Base-by-base conservation (phyloP, 352 stramenopile species). In the Phytophthora boehmeriae region DNA sequence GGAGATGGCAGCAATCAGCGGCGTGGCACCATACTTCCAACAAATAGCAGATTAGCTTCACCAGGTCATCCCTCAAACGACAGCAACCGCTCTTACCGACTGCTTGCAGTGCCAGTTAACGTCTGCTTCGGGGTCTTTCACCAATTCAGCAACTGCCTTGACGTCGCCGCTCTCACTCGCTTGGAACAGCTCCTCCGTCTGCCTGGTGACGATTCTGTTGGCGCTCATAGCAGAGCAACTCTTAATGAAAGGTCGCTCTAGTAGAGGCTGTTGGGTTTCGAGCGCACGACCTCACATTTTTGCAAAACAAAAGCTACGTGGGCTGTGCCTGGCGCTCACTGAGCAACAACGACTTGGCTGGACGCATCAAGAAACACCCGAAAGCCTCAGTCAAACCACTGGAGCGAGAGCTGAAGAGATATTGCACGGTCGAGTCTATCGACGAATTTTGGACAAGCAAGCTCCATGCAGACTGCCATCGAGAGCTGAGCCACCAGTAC, bases 61-160 rank as follows among this genome's bases (percentile, higher is more conserved):
- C 9, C 34, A n/a, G 16, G 22, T 16, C 4, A 22, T 44, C 8
- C 4, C 14, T 22, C 38, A 22, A 22, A 16, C 14, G 14, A 34
- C 8, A 17, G 13, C 16, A 42, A 25, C 14, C 44, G 22, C 11
- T 32, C 59, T 8, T 50, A 92, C 82, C 71, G 82, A 77, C 63
- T 87, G 76, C 50, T 68, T 71, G 66, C 75, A 70, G 54, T 92
- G 85, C 78, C 83, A 93, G 64, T 93, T 91, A 51, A 91, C 70
- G 54, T 92, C 79, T 8, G 69, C 72, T 35, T 55, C 56, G 42
- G 76, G 59, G 38, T 89, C 59, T 17, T 66, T 19, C 25, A 91
- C 35, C 11, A 93, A 68, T 46, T 64, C 55, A 20, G 64, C 54
- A 9, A 89, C 85, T 13, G 54, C 58, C 46, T 84, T 71, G 1